Base-by-base conservation (phyloP, 1,139 yeast genomes). In the Zygosaccharomyces pseudobailii region DNA sequence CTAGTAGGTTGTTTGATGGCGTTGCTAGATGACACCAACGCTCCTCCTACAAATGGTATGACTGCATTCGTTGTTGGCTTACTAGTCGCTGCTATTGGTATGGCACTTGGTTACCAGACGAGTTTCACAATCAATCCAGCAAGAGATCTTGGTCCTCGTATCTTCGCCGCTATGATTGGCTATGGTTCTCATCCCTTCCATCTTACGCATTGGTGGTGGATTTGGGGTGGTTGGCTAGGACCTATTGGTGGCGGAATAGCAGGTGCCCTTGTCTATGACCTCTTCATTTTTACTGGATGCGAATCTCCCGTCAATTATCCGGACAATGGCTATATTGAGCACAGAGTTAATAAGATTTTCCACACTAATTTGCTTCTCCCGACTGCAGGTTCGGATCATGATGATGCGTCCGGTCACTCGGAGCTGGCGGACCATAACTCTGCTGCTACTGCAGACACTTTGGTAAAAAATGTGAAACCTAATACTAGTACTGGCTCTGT, bases 111-210 rank as follows among this genome's bases (percentile, higher is more conserved):
- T 44, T 72, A 65, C 66, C 71, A 70, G 56, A 72, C 76, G 21
- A 74, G 76, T 35, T 72, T 71, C 62, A 74, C 76, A 45, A 62
- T 72, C 46, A 72, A 72, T 59, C 64, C 71, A 42, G 76, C 76
- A 28, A 70, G 76, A 63, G 76, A 72, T 58, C 69, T 72, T 44
- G 73, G 72, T 30, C 76, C 76, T 47, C 67, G 76, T 55, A 56
- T 72, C 35, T 73, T 72, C 40, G 65, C 74, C 23, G 59, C 63
- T 36, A 56, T 66, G 54, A 63, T 71, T 43, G 76, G 76, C 19
- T 72, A 72, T 53, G 73, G 74, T 25, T 51, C 65, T 27, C 71
- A 66, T 31, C 66, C 72, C 51, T 52, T 52, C 32, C 55, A 52
- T 10, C 35, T 52, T 13, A 48, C 50, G 3, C 48, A 48, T 28